phyloP scores from a whole-genome alignment of 1,284 basidiomycete genomes.

The Cryptococcus wingfieldii region DNA sequence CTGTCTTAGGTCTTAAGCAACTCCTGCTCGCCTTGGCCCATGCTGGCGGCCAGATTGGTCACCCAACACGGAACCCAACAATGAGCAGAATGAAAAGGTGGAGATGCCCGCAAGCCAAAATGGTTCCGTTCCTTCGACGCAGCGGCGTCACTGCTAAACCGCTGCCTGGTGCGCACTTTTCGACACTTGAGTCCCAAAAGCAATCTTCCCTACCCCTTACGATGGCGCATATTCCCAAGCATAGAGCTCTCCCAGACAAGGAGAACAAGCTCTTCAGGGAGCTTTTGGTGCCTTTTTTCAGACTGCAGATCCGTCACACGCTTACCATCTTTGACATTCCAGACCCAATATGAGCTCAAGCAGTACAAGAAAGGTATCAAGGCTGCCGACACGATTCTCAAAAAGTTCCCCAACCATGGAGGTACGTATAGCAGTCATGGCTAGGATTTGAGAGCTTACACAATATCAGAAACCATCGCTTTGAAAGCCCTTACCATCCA shows the following conservation, averaged over 20 bases:
- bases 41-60: too few relatives aligned
- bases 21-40: too few relatives aligned
- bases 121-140: neutral
- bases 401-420: conserved; percentile 93
- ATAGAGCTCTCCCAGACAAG: conserved; percentile 64
- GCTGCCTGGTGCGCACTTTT: neutral
- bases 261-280: conserved; percentile 84
- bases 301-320: neutral
- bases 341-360: conserved; percentile 76
- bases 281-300: conserved; percentile 57
- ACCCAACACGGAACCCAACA: too few relatives aligned
- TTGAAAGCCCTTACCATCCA: conserved; percentile 86
- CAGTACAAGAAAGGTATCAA: conserved; percentile 89
- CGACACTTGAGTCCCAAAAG: neutral
- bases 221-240: conserved; percentile 38
- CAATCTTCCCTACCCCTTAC: neutral
- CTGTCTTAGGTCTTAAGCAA: too few relatives aligned
- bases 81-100: too few relatives aligned
- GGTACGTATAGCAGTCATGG: conserved; percentile 54
- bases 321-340: neutral
- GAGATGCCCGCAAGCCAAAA: neutral
- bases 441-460: conserved; percentile 7
- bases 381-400: conserved; percentile 88
- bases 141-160: neutral
- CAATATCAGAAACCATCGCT: conserved; percentile 71